phyloP scores from a whole-genome alignment of 2,329 filamentous ascomycete genomes.

The Arthroderma sp. region DNA sequence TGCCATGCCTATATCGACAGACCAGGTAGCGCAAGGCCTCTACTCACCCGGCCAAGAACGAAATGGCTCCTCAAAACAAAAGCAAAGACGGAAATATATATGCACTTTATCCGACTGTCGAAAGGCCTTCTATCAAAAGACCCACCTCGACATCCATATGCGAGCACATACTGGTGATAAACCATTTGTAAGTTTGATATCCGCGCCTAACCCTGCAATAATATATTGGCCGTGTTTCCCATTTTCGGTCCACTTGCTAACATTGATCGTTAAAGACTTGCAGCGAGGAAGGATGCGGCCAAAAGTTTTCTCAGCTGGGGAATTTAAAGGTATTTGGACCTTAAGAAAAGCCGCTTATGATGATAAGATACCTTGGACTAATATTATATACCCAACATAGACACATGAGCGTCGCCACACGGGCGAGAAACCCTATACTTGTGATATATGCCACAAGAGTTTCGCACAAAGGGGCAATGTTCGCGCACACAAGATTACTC shows the following conservation, averaged over 20 bases:
- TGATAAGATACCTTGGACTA: background rate
- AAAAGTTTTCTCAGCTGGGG: constrained; percentile 76
- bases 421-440: constrained; percentile 71
- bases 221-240: no score
- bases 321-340: constrained; percentile 63
- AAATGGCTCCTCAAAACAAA: constrained; percentile 24
- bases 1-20: constrained; percentile 11
- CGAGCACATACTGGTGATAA: constrained; percentile 80
- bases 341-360: background rate
- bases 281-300: constrained; percentile 57
- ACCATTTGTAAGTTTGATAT: constrained; percentile 57
- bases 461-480: constrained; percentile 83
- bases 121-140: constrained; percentile 82
- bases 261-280: constrained; percentile 32
- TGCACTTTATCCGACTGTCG: constrained; percentile 63
- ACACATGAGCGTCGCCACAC: constrained; percentile 82
- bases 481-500: constrained; percentile 68
- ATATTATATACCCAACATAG: constrained; percentile 26
- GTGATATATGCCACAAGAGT: constrained; percentile 63
- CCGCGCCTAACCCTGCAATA: no score
- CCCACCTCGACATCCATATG: constrained; percentile 80
- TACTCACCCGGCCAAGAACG: constrained; percentile 18
- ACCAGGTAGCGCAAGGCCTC: constrained; percentile 4
- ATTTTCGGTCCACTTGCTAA: background rate
- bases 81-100: constrained; percentile 48